phyloP scores from a whole-genome alignment of 306 rosid genomes.

The Mimosa bimucronata region DNA sequence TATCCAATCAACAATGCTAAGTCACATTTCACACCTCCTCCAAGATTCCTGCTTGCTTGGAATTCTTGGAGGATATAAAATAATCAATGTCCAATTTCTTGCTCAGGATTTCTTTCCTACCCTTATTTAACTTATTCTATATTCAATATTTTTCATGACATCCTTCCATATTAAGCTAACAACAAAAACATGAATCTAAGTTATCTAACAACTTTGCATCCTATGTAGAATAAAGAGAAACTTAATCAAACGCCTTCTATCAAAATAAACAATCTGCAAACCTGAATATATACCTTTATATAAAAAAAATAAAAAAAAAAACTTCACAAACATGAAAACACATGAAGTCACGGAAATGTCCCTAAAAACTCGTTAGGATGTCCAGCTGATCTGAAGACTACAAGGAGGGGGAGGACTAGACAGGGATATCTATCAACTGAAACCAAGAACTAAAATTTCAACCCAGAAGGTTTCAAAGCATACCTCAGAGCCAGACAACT shows the following conservation, averaged over 20 bases:
- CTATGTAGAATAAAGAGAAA: background rate
- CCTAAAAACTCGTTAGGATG: background rate
- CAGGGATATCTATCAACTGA: background rate
- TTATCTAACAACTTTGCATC: background rate
- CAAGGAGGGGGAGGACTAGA: background rate
- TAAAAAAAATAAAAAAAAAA: too few species aligned
- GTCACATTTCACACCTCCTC: constrained; percentile 14
- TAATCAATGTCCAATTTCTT: background rate
- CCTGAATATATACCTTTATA: background rate
- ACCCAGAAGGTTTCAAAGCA: constrained; percentile 25
- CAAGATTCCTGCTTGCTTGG: background rate
- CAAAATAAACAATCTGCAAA: background rate
- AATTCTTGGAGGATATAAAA: background rate
- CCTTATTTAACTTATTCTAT: background rate
- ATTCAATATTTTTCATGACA: background rate
- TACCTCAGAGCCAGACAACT: constrained; percentile 66
- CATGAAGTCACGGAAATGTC: background rate
- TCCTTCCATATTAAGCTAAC: background rate
- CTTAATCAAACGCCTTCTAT: background rate
- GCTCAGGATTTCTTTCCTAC: background rate
- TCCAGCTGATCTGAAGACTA: background rate
- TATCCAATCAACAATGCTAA: background rate
- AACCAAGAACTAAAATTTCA: background rate
- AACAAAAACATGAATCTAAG: background rate
- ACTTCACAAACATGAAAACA: background rate